Percentiles rank a stretch among this genome's conserved stretches.
phyloP scores from a whole-genome alignment of 495 filamentous ascomycete species.

The Penicillium silybi region DNA sequence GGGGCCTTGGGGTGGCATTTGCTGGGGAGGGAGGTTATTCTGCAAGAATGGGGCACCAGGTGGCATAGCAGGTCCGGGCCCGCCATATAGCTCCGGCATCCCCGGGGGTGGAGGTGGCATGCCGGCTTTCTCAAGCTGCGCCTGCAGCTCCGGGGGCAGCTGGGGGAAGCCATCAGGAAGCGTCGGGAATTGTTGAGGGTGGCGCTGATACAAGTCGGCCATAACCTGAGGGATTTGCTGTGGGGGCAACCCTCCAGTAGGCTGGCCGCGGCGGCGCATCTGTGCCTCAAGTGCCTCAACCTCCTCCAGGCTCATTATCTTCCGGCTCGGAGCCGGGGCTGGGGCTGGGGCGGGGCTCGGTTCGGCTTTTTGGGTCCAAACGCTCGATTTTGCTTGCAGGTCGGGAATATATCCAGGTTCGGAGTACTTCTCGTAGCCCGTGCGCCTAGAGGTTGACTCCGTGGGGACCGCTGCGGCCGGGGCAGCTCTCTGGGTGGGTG shows the following conservation, averaged over 20 bases:
- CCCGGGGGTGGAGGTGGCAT: slow-evolving; percentile 44
- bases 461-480: slow-evolving; percentile 12
- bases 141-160: slow-evolving; percentile 47
- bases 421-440: slow-evolving; percentile 86
- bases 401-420: slow-evolving; percentile 73
- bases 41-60: slow-evolving; percentile 35
- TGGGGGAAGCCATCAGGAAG: slow-evolving; percentile 39
- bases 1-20: slow-evolving; percentile 27
- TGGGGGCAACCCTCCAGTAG: slow-evolving; percentile 30
- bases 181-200: slow-evolving; percentile 39
- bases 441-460: slow-evolving; percentile 48
- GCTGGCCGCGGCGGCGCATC: slow-evolving; percentile 68
- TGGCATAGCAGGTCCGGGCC: slow-evolving; percentile 38
- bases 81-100: slow-evolving; percentile 41
- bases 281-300: slow-evolving; percentile 96
- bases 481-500: slow-evolving; percentile 13
- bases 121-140: slow-evolving; percentile 44
- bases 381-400: slow-evolving; percentile 84
- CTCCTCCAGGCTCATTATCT: slow-evolving; percentile 94
- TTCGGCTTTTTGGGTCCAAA: slow-evolving; percentile 73
- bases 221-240: slow-evolving; percentile 33
- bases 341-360: slow-evolving; percentile 16
- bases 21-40: slow-evolving; percentile 36
- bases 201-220: slow-evolving; percentile 32
- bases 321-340: slow-evolving; percentile 31